Conservation (phyloP, 176 grass and related monocot species). For the Zizania latifolia region DNA sequence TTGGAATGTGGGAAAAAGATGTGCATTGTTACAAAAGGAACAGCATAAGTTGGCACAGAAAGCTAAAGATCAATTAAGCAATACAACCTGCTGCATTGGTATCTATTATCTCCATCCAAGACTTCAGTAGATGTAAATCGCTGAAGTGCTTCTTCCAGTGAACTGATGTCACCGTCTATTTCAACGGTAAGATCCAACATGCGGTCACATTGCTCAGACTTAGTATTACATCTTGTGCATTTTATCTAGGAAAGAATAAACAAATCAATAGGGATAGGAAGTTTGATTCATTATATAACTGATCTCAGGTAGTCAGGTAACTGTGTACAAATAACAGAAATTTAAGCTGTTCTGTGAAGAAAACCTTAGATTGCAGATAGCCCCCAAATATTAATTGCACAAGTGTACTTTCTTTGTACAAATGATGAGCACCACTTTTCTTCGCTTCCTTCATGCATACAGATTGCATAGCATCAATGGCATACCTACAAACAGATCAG, state of each 20-base stretch:
- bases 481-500: constrained; percentile 57
- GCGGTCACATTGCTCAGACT: constrained; percentile 68
- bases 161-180: constrained; percentile 83
- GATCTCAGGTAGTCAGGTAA: neutral
- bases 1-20: neutral
- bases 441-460: constrained; percentile 75
- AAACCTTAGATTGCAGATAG: constrained; percentile 90
- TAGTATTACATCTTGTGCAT: constrained; percentile 61
- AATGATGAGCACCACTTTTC: constrained; percentile 29
- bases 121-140: constrained; percentile 87
- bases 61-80: constrained; percentile 9
- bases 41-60: neutral
- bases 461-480: constrained; percentile 93
- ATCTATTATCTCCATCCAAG: constrained; percentile 95
- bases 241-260: constrained; percentile 61
- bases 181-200: constrained; percentile 95
- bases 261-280: constrained; percentile 6
- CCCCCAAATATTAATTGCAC: constrained; percentile 93
- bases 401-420: constrained; percentile 75
- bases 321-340: neutral
- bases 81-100: constrained; percentile 88
- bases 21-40: neutral
- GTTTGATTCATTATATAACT: neutral
- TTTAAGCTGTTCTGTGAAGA: constrained; percentile 13
- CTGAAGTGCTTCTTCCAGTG: constrained; percentile 71